Evolutionary conservation across 345 rosid species (phyloP).

Genomic region (Psidium friedrichsthalianum): DNA sequence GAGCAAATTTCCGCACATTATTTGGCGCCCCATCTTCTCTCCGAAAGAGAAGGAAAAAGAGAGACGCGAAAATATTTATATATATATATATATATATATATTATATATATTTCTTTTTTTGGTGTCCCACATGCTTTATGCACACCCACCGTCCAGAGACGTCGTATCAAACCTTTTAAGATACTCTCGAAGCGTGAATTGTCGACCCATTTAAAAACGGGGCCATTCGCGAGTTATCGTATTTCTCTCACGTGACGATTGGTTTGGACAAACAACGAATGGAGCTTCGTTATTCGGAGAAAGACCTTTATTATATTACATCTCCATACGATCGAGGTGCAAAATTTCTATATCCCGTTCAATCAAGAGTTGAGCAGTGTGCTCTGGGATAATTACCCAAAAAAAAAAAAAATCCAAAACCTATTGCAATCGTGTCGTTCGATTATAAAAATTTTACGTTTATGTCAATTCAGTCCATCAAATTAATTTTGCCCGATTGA

Average conservation of each 20-base stretch:
- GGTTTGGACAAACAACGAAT: neutral
- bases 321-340: neutral
- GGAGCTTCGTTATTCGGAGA: neutral
- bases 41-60: neutral
- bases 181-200: too few species aligned
- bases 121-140: too few species aligned
- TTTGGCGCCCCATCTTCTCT: neutral
- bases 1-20: neutral
- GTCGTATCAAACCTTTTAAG: neutral
- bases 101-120: too few species aligned
- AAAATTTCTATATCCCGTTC: neutral
- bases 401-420: too few species aligned
- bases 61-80: neutral
- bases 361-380: neutral
- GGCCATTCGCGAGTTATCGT: neutral
- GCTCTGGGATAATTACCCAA: neutral
- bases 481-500: too few species aligned
- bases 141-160: too few species aligned
- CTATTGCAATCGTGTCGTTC: too few species aligned
- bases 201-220: neutral
- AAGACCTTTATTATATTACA: neutral
- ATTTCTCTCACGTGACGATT: neutral
- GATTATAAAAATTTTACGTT: too few species aligned
- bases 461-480: too few species aligned
- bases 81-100: accelerated